Evolutionary conservation across 495 filamentous ascomycete species (phyloP).

Genomic region (Chaetomidium leptoderma): DNA sequence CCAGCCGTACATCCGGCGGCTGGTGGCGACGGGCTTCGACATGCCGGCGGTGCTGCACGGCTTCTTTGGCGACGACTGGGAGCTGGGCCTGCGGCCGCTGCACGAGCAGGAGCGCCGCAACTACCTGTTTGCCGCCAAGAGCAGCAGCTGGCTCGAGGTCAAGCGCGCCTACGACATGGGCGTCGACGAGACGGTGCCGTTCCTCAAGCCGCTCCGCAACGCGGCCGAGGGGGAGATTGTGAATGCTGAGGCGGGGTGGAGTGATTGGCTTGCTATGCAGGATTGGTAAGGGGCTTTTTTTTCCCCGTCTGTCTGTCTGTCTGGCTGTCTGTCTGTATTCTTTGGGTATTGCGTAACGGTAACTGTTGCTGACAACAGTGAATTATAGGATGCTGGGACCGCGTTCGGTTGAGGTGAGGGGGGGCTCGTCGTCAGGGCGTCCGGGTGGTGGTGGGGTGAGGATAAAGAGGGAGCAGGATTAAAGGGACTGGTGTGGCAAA

Average conservation of each 20-base stretch:
- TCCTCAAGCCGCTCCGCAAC: constrained; percentile 71
- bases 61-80: constrained; percentile 94
- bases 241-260: constrained; percentile 75
- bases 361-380: not conserved
- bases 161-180: constrained; percentile 87
- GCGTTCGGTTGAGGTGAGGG: constrained; percentile 32
- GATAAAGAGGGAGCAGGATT: constrained; percentile 11
- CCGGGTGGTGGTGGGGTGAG: constrained; percentile 9
- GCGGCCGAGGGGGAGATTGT: constrained; percentile 77
- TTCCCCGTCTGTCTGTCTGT: not conserved
- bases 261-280: constrained; percentile 87
- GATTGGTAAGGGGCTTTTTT: constrained; percentile 56
- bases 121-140: constrained; percentile 92
- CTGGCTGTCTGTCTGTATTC: not conserved
- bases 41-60: constrained; percentile 78
- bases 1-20: constrained; percentile 81
- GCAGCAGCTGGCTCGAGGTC: constrained; percentile 77
- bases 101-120: constrained; percentile 90
- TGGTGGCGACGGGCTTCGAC: constrained; percentile 90
- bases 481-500: not conserved
- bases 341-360: not conserved
- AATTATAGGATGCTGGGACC: constrained; percentile 61
- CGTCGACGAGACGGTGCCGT: constrained; percentile 77
- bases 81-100: constrained; percentile 67
- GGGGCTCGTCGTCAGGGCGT: constrained; percentile 17